Evolutionary conservation across 1,284 basidiomycete genomes (phyloP).

Genomic region (Erythrobasidium hasegawianum): DNA sequence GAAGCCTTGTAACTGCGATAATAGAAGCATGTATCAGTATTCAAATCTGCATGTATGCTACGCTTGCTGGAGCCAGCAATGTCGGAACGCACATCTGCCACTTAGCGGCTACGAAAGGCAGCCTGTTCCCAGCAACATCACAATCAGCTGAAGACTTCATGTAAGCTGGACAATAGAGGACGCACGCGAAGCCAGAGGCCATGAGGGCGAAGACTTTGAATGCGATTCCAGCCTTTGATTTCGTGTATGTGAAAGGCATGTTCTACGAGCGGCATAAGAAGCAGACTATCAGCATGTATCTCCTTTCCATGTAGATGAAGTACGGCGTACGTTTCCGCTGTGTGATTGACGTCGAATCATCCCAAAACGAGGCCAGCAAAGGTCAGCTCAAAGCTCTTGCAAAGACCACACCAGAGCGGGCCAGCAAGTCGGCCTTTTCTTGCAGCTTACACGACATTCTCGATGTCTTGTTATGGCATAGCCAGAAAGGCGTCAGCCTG

Average conservation of each 20-base stretch:
- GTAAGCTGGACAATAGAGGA: neutral
- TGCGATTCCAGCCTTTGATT: constrained; percentile 14
- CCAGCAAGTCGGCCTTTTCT: neutral
- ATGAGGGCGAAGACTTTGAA: constrained; percentile 24
- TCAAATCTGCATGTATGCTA: neutral
- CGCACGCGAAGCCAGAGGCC: constrained; percentile 32
- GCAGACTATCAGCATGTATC: constrained; percentile 2
- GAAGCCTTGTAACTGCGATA: constrained; percentile 8
- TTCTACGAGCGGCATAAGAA: constrained; percentile 9
- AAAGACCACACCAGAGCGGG: neutral
- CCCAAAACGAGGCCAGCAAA: neutral
- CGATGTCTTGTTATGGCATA: constrained; percentile 21
- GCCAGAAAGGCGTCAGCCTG: neutral
- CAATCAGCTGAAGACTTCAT: neutral
- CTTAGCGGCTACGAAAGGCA: constrained; percentile 34
- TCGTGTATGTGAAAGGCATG: constrained; percentile 34
- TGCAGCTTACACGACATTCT: constrained; percentile 28
- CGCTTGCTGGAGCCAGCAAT: neutral
- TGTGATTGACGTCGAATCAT: neutral
- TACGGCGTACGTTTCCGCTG: neutral
- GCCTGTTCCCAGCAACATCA: constrained; percentile 2
- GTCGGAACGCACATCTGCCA: constrained; percentile 26
- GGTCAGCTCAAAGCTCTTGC: neutral
- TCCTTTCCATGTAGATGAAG: neutral
- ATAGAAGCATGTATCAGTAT: neutral